Base-by-base conservation (phyloP, 306 rosid species). In the Quercus robur region DNA sequence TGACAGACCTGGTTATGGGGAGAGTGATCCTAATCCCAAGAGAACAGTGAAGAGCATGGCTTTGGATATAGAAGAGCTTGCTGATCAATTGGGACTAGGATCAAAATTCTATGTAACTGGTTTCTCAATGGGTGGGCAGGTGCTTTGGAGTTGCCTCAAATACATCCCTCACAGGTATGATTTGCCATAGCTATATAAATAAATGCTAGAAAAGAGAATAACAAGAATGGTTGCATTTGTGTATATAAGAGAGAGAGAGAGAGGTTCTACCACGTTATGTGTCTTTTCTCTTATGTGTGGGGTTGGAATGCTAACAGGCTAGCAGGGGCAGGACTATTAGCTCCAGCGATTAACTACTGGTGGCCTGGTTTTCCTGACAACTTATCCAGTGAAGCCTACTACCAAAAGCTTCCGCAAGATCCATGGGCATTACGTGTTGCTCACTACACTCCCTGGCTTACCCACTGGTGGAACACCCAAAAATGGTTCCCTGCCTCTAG, bases 1-100 rank as follows among this genome's bases (percentile, higher is more conserved):
- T 41, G 99, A 95, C 80, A 93, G 91, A 81, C 94, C 98, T 79
- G 99, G 99, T 73, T 91, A 95, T 81, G 98, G 98, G 62, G 99
- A 94, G 83, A 94, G 98, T 49, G 97, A 92, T 81, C 98, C 97
- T 10, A 87, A 94, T 88, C 98, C 98, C 61, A 85, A 90, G 73
- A 83, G 90, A 69, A 89, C 94, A 2, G 76, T 58, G 38, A 91
- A 95, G 85, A 88, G 93, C 86, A 72, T 87, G 61, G 98, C 98
- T 71, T 58, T 81, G 63, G 98, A 95, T 88, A 78, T 93, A 68
- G 99, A 93, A 81, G 97, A 91, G 78, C 93, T 95, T 84, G 97
- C 98, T 72, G 99, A 93, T 87, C 81, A 89, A 62, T 86, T 93
- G 73, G 87, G 79, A 52, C 76, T 95, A 33, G 99, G 98, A 5